phyloP scores from a whole-genome alignment of 2,329 filamentous ascomycete genomes.

The Daldinia sp. region DNA sequence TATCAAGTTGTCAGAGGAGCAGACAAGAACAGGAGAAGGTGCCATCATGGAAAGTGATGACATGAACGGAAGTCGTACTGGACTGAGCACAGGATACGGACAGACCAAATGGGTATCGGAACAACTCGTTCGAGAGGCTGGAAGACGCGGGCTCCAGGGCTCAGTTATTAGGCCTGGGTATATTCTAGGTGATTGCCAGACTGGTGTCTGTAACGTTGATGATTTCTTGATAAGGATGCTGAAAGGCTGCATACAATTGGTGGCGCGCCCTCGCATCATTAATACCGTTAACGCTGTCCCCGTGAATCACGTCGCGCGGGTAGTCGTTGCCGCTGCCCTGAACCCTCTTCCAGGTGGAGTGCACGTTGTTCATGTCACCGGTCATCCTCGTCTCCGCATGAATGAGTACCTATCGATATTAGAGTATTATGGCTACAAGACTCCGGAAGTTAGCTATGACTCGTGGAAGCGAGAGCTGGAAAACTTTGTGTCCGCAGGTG shows the following conservation, averaged over 20 bases:
- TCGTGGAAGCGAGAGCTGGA: constrained; percentile 75
- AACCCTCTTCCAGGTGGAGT: constrained; percentile 60
- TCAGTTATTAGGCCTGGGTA: constrained; percentile 86
- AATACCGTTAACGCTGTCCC: constrained; percentile 93
- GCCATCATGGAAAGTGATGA: constrained; percentile 80
- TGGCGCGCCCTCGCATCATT: constrained; percentile 74
- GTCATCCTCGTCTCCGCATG: constrained; percentile 79
- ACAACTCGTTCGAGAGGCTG: constrained; percentile 78
- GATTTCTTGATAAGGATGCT: constrained; percentile 89
- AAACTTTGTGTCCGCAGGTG: constrained; percentile 68
- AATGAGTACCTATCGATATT: constrained; percentile 78
- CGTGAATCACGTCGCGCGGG: constrained; percentile 81
- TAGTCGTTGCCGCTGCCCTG: constrained; percentile 78
- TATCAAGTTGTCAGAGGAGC: constrained; percentile 73
- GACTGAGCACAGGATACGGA: constrained; percentile 87
- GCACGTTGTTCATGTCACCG: constrained; percentile 79
- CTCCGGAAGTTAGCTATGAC: constrained; percentile 71
- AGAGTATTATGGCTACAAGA: constrained; percentile 75
- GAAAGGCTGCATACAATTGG: constrained; percentile 87
- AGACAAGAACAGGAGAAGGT: constrained; percentile 65
- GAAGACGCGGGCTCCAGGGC: constrained; percentile 76
- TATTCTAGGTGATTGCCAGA: constrained; percentile 75
- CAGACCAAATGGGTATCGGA: constrained; percentile 84
- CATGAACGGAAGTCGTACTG: constrained; percentile 76
- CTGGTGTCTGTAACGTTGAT: constrained; percentile 80